phyloP scores from a whole-genome alignment of 768 basidiomycete species.

The Boletellus sp. region DNA sequence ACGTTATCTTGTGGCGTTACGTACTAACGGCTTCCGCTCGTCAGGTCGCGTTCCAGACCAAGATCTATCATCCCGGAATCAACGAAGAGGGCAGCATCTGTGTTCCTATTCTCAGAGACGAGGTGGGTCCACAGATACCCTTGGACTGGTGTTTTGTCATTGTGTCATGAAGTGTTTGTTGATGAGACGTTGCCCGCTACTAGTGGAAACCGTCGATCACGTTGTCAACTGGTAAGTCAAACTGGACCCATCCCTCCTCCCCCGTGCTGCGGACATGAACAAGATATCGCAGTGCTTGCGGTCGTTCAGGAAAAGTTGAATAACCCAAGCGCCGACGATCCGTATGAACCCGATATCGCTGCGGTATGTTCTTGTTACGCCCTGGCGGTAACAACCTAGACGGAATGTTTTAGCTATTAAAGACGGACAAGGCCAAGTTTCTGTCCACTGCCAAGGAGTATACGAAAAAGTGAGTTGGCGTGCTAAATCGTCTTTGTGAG shows the following conservation, averaged over 20 bases:
- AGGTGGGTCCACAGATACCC: constrained; percentile 44
- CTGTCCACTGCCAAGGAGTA: constrained; percentile 73
- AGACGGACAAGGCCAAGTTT: constrained; percentile 75
- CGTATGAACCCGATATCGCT: constrained; percentile 85
- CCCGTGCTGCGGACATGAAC: constrained; percentile 7
- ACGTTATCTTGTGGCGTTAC: constrained; percentile 12
- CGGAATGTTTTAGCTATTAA: constrained; percentile 50
- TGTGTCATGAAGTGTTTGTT: constrained; percentile 1
- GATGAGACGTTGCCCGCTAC: constrained; percentile 1
- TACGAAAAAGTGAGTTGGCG: constrained; percentile 67
- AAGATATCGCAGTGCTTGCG: constrained; percentile 51
- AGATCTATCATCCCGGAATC: constrained; percentile 88
- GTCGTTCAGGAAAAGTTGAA: constrained; percentile 83
- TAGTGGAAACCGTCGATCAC: constrained; percentile 87
- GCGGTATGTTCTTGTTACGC: constrained; percentile 47
- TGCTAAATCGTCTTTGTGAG: background rate
- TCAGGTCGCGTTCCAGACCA: constrained; percentile 80
- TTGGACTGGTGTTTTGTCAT: background rate
- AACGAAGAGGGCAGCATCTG: constrained; percentile 87
- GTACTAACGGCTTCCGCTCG: constrained; percentile 12
- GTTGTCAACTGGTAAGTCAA: constrained; percentile 56
- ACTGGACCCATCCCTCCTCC: background rate
- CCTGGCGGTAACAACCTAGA: background rate
- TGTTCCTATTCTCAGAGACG: constrained; percentile 78
- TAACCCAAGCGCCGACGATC: constrained; percentile 85